A percentile compares a stretch with the other conserved stretches of the same genome.
phyloP scores from a whole-genome alignment of 176 grass and related monocot species.

The Carex scoparia region DNA sequence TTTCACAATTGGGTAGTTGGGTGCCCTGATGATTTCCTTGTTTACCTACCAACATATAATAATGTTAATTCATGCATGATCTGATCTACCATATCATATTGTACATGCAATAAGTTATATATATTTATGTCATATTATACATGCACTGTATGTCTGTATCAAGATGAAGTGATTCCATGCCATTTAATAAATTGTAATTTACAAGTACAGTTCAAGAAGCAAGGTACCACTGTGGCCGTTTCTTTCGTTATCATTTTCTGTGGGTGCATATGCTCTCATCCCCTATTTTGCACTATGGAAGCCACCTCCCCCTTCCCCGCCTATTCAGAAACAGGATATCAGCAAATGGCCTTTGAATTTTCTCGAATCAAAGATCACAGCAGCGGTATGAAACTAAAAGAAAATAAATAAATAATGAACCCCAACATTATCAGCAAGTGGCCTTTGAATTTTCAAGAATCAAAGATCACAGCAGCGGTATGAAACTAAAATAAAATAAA shows the following conservation, averaged over 20 bases:
- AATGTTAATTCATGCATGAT: too few relatives aligned
- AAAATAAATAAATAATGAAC: neutral
- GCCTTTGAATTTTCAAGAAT: slow-evolving; percentile 45
- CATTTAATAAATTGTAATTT: slow-evolving; percentile 4
- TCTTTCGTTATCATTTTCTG: slow-evolving; percentile 60
- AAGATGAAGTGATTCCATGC: slow-evolving; percentile 7
- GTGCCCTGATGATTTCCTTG: too few relatives aligned
- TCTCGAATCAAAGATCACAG: slow-evolving; percentile 86
- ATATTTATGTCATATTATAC: too few relatives aligned
- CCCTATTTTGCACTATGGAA: slow-evolving; percentile 96
- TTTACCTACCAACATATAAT: too few relatives aligned
- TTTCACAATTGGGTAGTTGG: too few relatives aligned
- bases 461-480: slow-evolving; percentile 89
- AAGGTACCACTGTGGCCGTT: slow-evolving; percentile 93
- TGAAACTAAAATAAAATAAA: slow-evolving; percentile 7
- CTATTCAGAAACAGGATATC: slow-evolving; percentile 78
- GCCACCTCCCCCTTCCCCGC: slow-evolving; percentile 53
- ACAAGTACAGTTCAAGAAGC: slow-evolving; percentile 65
- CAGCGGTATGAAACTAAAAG: slow-evolving; percentile 51
- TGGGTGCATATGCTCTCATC: slow-evolving; percentile 88
- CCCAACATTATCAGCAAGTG: neutral
- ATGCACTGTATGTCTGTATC: neutral
- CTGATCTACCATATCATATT: too few relatives aligned
- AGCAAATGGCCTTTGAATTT: slow-evolving; percentile 73
- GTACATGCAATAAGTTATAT: too few relatives aligned